These are phyloP conservation scores for Xylariomycetidae sp. DNA, from an alignment of 2,329 filamentous ascomycete species.

Conservation along the genomic window DNA sequence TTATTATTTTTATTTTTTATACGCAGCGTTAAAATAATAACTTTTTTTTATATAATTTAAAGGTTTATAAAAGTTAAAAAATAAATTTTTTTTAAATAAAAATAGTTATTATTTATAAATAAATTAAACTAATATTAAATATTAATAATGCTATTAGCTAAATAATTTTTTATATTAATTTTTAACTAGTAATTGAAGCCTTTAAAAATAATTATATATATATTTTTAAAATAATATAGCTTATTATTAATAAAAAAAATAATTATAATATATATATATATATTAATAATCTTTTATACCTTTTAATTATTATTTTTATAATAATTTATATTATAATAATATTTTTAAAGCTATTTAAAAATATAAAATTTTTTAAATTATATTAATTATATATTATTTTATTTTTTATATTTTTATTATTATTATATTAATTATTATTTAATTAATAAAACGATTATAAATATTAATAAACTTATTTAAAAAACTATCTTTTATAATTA, in stretches of 20 bases:
- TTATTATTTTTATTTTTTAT: not conserved
- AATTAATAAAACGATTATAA: slow-evolving; percentile 4
- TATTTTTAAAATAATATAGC: not conserved
- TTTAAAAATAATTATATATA: slow-evolving; percentile 1
- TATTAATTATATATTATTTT: slow-evolving; percentile 1
- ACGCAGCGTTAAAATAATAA: not conserved
- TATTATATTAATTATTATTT: not conserved
- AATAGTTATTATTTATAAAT: too few relatives aligned
- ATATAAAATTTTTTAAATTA: too few relatives aligned
- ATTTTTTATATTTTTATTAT: not conserved
- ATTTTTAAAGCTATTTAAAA: not conserved
- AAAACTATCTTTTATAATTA: not conserved
- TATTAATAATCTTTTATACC: not conserved
- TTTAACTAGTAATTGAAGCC: too few relatives aligned
- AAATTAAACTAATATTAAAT: too few relatives aligned
- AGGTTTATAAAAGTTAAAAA: too few relatives aligned
- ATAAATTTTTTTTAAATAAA: too few relatives aligned
- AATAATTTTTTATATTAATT: too few relatives aligned
- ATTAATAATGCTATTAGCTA: too few relatives aligned
- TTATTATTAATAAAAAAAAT: not conserved
- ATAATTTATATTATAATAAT: slow-evolving; percentile 1
- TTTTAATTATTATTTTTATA: not conserved
- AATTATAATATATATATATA: not conserved
- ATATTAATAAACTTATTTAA: not conserved
- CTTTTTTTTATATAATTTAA: too few relatives aligned